A percentile compares a stretch with the other conserved stretches of the same genome.
Conservation (phyloP, 2,329 filamentous ascomycete genomes). For the Neonectria coccinea region DNA sequence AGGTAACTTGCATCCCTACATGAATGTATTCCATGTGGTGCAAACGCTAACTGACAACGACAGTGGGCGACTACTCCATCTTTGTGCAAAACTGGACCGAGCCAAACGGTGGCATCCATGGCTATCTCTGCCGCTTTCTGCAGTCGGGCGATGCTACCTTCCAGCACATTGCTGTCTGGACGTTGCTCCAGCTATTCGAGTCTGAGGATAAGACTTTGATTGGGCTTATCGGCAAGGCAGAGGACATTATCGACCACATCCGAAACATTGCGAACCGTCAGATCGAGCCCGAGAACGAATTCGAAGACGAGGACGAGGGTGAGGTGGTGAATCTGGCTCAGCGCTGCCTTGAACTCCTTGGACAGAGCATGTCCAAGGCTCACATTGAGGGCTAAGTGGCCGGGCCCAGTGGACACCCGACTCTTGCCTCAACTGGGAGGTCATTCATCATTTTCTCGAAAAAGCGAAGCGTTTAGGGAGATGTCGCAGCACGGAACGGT, state of each 20-base stretch:
- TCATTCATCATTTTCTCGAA: constrained; percentile 40
- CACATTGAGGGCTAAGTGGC: constrained; percentile 79
- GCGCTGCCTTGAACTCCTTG: constrained; percentile 87
- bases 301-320: constrained; percentile 89
- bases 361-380: constrained; percentile 79
- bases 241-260: constrained; percentile 93
- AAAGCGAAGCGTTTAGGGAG: constrained; percentile 44
- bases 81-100: constrained; percentile 95
- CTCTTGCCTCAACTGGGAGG: constrained; percentile 17
- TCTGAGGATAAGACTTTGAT: constrained; percentile 94
- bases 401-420: not conserved
- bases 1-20: constrained; percentile 66
- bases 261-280: constrained; percentile 90
- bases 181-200: constrained; percentile 91
- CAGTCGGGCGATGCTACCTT: constrained; percentile 96
- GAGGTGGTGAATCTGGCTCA: constrained; percentile 93
- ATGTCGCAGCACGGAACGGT: constrained; percentile 32
- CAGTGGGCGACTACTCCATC: constrained; percentile 95
- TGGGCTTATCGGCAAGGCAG: constrained; percentile 86
- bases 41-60: constrained; percentile 29
- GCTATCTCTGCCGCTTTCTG: constrained; percentile 92
- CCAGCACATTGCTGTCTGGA: constrained; percentile 99
- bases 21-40: not conserved
- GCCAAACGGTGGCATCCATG: constrained; percentile 93
- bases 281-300: constrained; percentile 87